These are phyloP conservation scores for Schizosaccharomyces osmophilus DNA, from an alignment of 805 yeast genomes.

Conservation along the genomic window DNA sequence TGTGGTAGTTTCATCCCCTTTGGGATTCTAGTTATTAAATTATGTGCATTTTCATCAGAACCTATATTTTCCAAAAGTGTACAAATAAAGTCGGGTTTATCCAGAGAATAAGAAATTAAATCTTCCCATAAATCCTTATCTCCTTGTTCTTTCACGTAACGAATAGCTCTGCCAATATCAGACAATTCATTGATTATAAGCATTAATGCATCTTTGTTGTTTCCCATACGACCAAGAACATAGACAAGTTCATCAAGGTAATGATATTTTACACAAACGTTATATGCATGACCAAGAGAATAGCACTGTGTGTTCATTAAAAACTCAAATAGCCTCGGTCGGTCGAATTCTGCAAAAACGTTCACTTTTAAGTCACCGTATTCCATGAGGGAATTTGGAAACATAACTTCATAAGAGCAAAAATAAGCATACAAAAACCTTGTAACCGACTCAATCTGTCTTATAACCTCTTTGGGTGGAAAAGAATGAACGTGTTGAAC, in stretches of 20 bases:
- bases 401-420: not conserved
- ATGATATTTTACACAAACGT: conserved; percentile 29
- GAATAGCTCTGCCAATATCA: conserved; percentile 61
- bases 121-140: conserved; percentile 66
- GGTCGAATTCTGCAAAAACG: conserved; percentile 39
- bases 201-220: conserved; percentile 45
- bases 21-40: conserved; percentile 42
- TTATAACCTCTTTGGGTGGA: conserved; percentile 26
- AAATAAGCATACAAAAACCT: not conserved
- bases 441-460: conserved; percentile 10
- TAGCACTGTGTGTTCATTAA: conserved; percentile 30
- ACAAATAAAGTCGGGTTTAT: conserved; percentile 51
- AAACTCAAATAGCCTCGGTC: conserved; percentile 31
- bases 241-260: conserved; percentile 53
- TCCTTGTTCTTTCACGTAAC: conserved; percentile 41
- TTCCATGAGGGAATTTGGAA: conserved; percentile 26
- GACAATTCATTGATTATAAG: conserved; percentile 53
- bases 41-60: conserved; percentile 32
- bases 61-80: conserved; percentile 49
- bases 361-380: conserved; percentile 44
- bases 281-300: conserved; percentile 45
- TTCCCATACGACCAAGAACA: conserved; percentile 61
- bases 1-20: conserved; percentile 37
- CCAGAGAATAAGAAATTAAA: conserved; percentile 42
- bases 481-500: not conserved